Evolutionary conservation across 2,329 filamentous ascomycete species (phyloP), one percentile per base, ranked within the genome.

Genomic region (Aspergillus calidoustus): DNA sequence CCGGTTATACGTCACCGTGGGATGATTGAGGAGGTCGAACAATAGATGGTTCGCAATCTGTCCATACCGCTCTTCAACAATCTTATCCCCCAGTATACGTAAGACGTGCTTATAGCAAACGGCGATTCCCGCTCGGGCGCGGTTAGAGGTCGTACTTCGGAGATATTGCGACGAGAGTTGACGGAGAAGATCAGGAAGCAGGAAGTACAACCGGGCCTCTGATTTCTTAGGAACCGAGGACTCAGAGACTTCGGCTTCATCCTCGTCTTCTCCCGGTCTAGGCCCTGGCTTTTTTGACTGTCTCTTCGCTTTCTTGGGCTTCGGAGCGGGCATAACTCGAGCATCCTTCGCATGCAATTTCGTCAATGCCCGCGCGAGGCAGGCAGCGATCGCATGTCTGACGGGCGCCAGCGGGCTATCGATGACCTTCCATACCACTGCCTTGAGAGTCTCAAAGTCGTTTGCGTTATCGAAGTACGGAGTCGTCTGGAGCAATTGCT

Each of bases 401-500:
- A 96, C 92, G 30, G 89, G 84, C 0, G 88, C 80, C 53, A 89
- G 91, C 1, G 87, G 78, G 41, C 89, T 93, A 69, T 99, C 95
- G 62, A 96, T 89, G 0, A 90, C 86, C 77, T 96, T 98, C 85
- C 93, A 95, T 17, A 96, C 81, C 6, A 90, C 87, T 38, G 86
- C 86, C 76, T 94, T 93, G 22, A 98, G 79, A 74, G 91, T 92
- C 68, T 99, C 95, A 72, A 96, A 97, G 73, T 99, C 95, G 74
- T 85, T 89, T 15, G 90, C 87, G 71, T 96, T 96, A 72, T 93
- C 89, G 72, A 98, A 98, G 74, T 91, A 96, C 0, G 85, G 78
- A 0, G 93, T 97, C 64, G 86, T 81, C 60, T 86, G 88, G 23
- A 91, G 80, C 53, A 98, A 80, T 58, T 88, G 83, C 72, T 91